Evolutionary conservation across 257 asterid genomes (phyloP), one percentile per base, ranked within the genome.

Genomic region (Cynanchum wilfordii): DNA sequence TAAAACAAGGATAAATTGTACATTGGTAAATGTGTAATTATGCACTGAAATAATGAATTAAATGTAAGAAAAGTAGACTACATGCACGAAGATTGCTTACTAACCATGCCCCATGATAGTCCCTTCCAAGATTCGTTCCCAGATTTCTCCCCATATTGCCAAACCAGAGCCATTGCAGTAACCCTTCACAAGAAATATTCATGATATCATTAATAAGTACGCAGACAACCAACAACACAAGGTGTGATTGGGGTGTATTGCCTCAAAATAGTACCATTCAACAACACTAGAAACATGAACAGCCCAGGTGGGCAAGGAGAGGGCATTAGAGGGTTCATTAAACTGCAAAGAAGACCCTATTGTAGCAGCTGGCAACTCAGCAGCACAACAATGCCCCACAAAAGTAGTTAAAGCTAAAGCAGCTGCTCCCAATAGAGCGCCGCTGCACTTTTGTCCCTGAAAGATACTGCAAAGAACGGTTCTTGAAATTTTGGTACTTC

Each of bases 21-120:
- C 45, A 6, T 30, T 7, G 0, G 47, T 16, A 19, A 29, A 50
- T 20, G 13, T 1, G 0, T 11, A 42, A 36, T 16, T 60, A 49
- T n/a, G 38, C 65, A 73, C 5, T 4, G 13, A 63, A 75, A 49
- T 44, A 7, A 20, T 13, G 16, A 49, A 42, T 22, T 27, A 12
- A n/a, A 54, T 54, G n/a, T 3, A 69, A 11, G 4, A 12, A 29
- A 44, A 20, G 4, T 19, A 1, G 59, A 29, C n/a, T 7, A 27
- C 25, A 64, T 7, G 13, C 30, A 72, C 2, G 60, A 2, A 24
- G 63, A 71, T 47, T 69, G 72, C 30, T 13, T 73, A 74, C 84
- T 84, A 79, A 94, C 99, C 99, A 94, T 94, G 73, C 96, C 99
- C 98, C 99, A 94, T 27, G 98, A 88, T 40, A 94, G 96, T 67